A percentile compares a stretch with the other conserved stretches of the same genome.
Evolutionary conservation across 768 basidiomycete species (phyloP).

Genomic region (Hygrophoropsis aurantiaca): DNA sequence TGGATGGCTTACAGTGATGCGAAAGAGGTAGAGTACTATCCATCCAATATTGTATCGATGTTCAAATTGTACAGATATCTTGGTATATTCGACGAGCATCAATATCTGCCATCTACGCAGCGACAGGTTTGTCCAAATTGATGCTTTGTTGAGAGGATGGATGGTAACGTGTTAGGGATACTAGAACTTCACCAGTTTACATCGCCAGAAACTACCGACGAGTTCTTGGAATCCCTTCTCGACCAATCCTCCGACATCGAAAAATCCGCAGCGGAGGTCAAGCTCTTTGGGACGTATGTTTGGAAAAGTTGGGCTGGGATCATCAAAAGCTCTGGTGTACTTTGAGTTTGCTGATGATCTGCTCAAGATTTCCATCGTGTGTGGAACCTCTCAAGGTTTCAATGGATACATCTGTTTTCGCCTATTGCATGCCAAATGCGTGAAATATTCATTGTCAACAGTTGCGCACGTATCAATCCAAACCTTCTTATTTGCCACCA

Average conservation of each 20-base stretch:
- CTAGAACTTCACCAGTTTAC: conserved; percentile 85
- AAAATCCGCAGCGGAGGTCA: conserved; percentile 49
- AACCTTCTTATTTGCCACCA: too few species aligned
- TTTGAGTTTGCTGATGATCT: too few species aligned
- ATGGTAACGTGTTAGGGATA: conserved; percentile 1
- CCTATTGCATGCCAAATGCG: too few species aligned
- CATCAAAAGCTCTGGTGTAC: conserved; percentile 63
- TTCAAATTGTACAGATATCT: conserved; percentile 42
- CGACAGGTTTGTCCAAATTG: conserved; percentile 50
- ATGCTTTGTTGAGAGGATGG: neutral
- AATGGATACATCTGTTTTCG: too few species aligned
- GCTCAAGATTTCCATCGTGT: too few species aligned
- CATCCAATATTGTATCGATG: neutral
- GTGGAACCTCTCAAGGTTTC: too few species aligned
- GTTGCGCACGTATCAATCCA: too few species aligned
- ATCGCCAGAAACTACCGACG: conserved; percentile 64
- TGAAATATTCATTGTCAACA: too few species aligned
- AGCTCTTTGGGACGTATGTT: conserved; percentile 59
- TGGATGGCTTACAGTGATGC: conserved; percentile 51
- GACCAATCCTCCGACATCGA: conserved; percentile 45
- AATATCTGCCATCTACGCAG: conserved; percentile 65
- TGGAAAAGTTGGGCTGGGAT: conserved; percentile 73
- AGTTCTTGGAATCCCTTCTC: conserved; percentile 68
- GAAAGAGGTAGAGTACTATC: conserved; percentile 48
- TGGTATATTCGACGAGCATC: conserved; percentile 75